Evolutionary conservation across 2,329 filamentous ascomycete genomes (phyloP), one percentile per base, ranked within the genome.

Genomic region (Blastomyces percursus): DNA sequence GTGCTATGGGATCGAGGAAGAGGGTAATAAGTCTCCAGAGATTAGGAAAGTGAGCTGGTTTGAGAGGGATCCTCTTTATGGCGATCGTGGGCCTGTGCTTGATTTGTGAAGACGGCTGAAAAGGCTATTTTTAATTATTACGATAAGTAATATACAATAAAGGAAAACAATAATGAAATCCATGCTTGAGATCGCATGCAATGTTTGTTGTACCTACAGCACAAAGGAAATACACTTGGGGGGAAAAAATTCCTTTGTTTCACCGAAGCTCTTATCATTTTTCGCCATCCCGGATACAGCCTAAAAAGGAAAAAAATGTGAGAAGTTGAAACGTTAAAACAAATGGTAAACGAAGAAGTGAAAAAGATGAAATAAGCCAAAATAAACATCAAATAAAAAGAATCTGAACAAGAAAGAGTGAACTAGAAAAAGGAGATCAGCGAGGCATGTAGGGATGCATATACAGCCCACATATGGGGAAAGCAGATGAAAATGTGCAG

Each of bases 1-100:
- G 87, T 89, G 86, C 67, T 88, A 89, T 75, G 86, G 86, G 1
- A 77, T 77, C 60, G 68, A 76, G 46, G 82, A 78, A 0, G 86
- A 88, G 69, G 54, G 56, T 19, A 71, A 72, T 7, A 82, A 82
- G 67, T 72, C 81, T 7, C 72, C 78, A 63, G 70, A 67, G 7
- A 86, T 87, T 56, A 70, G 66, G 60, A 66, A 68, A 3, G 66
- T 87, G 68, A 67, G 66, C 5, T 88, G 85, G 85, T 84, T 88
- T 66, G 70, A 77, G 54, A 79, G 69, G 64, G 85, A 88, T 76
- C 85, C 85, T 21, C 71, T 87, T 21, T 86, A 84, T 73, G 83
- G 83, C 0, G 74, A 79, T 30, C 69, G 79, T 54, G 83, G 82
- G 2, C 84, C 83, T 46, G 78, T 71, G n/a, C 64, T 82, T 40